A percentile compares a stretch with the other conserved stretches of the same genome.
Conservation (phyloP, 768 basidiomycete species). For the Lactifluus subvellereus region DNA sequence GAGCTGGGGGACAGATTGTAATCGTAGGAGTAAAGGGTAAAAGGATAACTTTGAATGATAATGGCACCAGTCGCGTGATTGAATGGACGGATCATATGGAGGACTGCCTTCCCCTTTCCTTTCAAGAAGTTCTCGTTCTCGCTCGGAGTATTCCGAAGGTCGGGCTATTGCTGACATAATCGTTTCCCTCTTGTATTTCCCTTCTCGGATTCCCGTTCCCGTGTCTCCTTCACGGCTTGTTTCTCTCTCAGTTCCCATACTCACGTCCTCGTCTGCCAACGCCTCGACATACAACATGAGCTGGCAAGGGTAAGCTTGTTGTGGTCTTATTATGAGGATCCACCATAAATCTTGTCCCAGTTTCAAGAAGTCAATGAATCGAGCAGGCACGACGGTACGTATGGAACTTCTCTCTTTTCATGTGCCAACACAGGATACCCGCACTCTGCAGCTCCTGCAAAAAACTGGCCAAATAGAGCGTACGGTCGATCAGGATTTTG, state of each 20-base stretch:
- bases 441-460: slow-evolving; percentile 67
- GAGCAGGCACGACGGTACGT: slow-evolving; percentile 83
- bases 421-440: slow-evolving; percentile 12
- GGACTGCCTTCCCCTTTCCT: not conserved
- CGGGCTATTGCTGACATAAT: not conserved
- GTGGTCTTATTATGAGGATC: not conserved
- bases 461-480: slow-evolving; percentile 98
- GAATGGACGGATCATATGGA: not conserved
- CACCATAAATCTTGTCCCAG: slow-evolving; percentile 34
- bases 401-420: slow-evolving; percentile 15
- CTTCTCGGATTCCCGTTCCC: not conserved
- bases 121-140: not conserved
- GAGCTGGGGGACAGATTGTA: not conserved
- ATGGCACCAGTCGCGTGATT: not conserved
- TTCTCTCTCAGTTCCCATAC: not conserved
- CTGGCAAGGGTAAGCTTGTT: slow-evolving; percentile 14
- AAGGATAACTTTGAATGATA: not conserved
- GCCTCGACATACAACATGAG: slow-evolving; percentile 7
- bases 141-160: not conserved
- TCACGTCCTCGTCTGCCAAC: not conserved
- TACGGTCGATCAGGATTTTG: slow-evolving; percentile 90
- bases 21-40: not conserved
- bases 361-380: slow-evolving; percentile 90
- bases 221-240: not conserved
- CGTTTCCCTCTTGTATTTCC: not conserved